Evolutionary conservation across 208 protist species (phyloP), one percentile per base, ranked within the genome.

Genomic region (Acanthamoeba lenticulata): DNA sequence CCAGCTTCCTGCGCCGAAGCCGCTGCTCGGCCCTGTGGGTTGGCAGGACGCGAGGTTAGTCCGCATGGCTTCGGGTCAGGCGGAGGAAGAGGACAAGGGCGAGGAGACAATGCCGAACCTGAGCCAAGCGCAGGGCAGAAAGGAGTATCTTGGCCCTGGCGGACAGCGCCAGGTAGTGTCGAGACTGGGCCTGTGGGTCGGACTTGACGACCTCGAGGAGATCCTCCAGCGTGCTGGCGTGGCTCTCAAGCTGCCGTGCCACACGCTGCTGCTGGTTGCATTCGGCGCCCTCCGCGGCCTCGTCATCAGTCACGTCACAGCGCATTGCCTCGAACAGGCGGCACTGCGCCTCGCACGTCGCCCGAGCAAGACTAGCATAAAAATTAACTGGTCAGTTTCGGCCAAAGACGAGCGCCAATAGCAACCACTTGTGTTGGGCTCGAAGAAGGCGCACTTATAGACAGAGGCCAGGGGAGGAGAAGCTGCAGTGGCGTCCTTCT

Each of bases 361-460:
- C 42, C 24, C 72, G 72, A 42, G 40, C 72, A 49, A 83, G 72
- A 32, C 72, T 83, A n/a, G 29, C 9, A 27, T 67, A 67, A 34
- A 27, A 27, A 34, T n/a, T n/a, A n/a, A 65, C 57, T 21, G 13
- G 29, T 36, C 21, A 67, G 60, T 1, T 15, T 11, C 9, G 17
- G 69, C 0, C 69, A 44, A 34, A 42, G 9, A 27, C 60, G 29
- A 69, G 1, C 9, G n/a, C 15, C 7, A 11, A 69, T 27, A 2
- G 29, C 11, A 36, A 2, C 17, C 1, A 27, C 3, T 11, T 74
- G 9, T 40, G 32, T n/a, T n/a, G n/a, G 52, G 52, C 11, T n/a
- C n/a, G 52, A n/a, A n/a, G n/a, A n/a, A n/a, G n/a, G n/a, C 72
- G 72, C 27, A 83, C 72, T 52, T 83, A n/a, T 74, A 74, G 32